Base-by-base conservation (phyloP, 192 early-diverging fungal genomes). In the Podila minutissima region DNA sequence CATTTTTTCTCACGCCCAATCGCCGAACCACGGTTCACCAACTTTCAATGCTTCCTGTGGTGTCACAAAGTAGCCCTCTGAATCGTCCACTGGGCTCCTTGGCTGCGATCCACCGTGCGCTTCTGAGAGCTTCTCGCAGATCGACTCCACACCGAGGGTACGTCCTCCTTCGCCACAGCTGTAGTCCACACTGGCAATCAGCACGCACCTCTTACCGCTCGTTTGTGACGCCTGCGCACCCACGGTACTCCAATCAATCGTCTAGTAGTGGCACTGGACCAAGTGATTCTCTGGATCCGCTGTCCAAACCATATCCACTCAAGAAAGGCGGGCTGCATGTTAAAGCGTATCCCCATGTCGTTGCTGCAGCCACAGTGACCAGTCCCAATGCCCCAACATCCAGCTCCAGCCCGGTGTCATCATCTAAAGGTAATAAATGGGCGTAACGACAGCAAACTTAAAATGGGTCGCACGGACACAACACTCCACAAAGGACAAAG, bases 61-160 rank as follows among this genome's bases (percentile, higher is more conserved):
- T 55, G 53, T 55, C 53, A 55, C 53, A 55, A 24, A 24, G n/a
- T 55, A 22, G 53, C 10, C 53, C 53, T n/a, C n/a, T 53, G 53
- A 55, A 55, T 7, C 20, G 53, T 9, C 8, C 50, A 53, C 53
- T 24, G 53, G 4, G 22, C 24, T 55, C 22, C 8, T 55, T 55
- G 8, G 9, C 8, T 11, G 5, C 24, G 24, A n/a, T 55, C 24
- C 53, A 26, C 53, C 53, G 6, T 55, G 22, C 24, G 1, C 53
- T n/a, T 26, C 53, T 26, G 10, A 55, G 8, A 22, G 41, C 15
- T 15, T 17, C 41, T 46, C 4, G 15, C 41, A 46, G 41, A 46
- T 46, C 15, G 15, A 46, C 41, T 2, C 41, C 41, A 46, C 41
- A 46, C 41, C 41, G 15, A 46, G 41, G 41, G 35, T 37, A 37